Evolutionary conservation across 768 basidiomycete species (phyloP), one percentile per base, ranked within the genome.

Genomic region (Trametes sanguinea): DNA sequence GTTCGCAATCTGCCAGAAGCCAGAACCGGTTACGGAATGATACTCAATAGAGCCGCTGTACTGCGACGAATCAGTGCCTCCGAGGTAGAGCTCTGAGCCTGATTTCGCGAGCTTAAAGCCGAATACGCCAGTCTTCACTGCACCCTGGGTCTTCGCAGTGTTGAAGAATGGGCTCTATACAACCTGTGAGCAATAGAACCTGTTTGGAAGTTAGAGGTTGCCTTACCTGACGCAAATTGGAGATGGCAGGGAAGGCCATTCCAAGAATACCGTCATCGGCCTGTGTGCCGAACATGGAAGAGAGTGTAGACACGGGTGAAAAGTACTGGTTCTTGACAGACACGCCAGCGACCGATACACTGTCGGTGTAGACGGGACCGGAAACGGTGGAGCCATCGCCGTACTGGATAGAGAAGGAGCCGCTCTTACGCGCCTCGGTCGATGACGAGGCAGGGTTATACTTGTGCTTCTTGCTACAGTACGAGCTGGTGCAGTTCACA

Each of bases 351-450:
- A 77, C 66, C 35, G 61, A 65, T 50, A 79, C 76, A 3, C 63
- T 72, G 55, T 78, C 78, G 42, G 62, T 65, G 67, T 72, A 78
- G 13, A 72, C 64, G 9, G 62, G 57, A 14, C 78, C 78, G 1
- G 67, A 62, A 6, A 75, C 73, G 0, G 69, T 59, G 2, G 73
- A 74, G 0, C 78, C 77, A 51, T 80, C 77, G 42, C 75, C 77
- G 60, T 78, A 80, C 14, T 59, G 22, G 60, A 78, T 72, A 7
- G 68, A 65, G 66, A 78, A 76, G 2, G 60, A 63, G 42, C 71
- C 62, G n/a, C 61, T 61, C 52, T 62, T 53, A 30, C 59, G 45
- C 2, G 54, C 42, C 7, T 72, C 65, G 0, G 76, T 72, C 0
- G 72, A 69, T 2, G 72, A 72, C 4, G 51, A 27, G 4, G 71